phyloP scores from a whole-genome alignment of 2,329 filamentous ascomycete genomes.

The Xylariaceae sp. region DNA sequence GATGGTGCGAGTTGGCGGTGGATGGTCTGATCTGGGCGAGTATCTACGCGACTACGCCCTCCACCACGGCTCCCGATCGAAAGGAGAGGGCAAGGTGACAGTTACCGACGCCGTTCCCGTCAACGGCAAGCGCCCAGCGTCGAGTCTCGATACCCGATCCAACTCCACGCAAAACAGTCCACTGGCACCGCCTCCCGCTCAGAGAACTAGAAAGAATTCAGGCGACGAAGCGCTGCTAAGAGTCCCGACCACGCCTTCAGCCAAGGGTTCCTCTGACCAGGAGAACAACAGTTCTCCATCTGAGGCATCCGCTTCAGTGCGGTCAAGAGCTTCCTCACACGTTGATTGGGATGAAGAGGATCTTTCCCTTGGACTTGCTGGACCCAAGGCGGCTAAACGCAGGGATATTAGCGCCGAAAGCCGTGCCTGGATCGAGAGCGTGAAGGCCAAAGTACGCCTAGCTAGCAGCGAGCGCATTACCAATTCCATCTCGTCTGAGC shows the following conservation, averaged over 20 bases:
- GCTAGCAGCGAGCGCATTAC: conserved; percentile 55
- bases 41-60: conserved; percentile 90
- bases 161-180: conserved; percentile 36
- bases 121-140: conserved; percentile 32
- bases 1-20: conserved; percentile 96
- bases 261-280: conserved; percentile 19
- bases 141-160: conserved; percentile 40
- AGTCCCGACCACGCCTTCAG: conserved; percentile 40
- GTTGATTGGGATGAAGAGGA: conserved; percentile 56
- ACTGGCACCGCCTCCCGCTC: conserved; percentile 48
- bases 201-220: conserved; percentile 48
- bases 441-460: conserved; percentile 72
- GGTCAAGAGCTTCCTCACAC: conserved; percentile 49
- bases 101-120: conserved; percentile 46
- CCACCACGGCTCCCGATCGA: conserved; percentile 75
- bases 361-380: conserved; percentile 62
- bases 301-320: conserved; percentile 40
- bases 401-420: conserved; percentile 67
- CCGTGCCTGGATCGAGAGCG: conserved; percentile 73
- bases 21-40: conserved; percentile 96
- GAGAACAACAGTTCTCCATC: conserved; percentile 40
- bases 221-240: conserved; percentile 34
- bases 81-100: conserved; percentile 51
- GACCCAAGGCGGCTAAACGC: conserved; percentile 59
- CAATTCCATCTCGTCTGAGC: conserved; percentile 22